Percentiles rank a stretch among this genome's conserved stretches.
phyloP scores from a whole-genome alignment of 208 protist genomes.

The Tritrichomonas musculus region DNA sequence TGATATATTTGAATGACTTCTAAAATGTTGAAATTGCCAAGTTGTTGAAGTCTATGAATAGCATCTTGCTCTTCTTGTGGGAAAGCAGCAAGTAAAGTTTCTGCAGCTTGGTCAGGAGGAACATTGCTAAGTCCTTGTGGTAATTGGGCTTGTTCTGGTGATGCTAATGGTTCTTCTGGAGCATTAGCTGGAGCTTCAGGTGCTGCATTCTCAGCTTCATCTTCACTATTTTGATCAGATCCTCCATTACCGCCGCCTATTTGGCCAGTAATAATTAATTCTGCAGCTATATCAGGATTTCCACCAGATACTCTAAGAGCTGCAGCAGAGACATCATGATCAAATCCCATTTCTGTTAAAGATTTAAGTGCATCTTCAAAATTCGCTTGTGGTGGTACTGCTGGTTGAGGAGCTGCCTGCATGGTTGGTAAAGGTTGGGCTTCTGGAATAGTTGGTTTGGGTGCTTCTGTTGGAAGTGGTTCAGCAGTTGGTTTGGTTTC shows the following conservation, averaged over 20 bases:
- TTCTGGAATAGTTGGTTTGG: too few relatives aligned
- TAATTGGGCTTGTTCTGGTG: too few relatives aligned
- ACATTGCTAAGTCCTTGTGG: not conserved
- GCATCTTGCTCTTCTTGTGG: constrained; percentile 25
- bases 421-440: too few relatives aligned
- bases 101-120: not conserved
- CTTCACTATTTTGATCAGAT: too few relatives aligned
- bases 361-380: not conserved
- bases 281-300: constrained; percentile 3
- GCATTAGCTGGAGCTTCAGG: too few relatives aligned
- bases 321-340: not conserved
- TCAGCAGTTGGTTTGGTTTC: too few relatives aligned
- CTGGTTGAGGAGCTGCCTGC: too few relatives aligned
- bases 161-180: too few relatives aligned
- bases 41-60: constrained; percentile 33
- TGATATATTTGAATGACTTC: constrained; percentile 34
- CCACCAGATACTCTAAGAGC: not conserved
- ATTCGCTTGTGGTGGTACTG: too few relatives aligned
- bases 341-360: not conserved
- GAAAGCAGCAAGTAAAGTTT: not conserved
- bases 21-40: not conserved
- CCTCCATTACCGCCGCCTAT: too few relatives aligned
- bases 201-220: too few relatives aligned
- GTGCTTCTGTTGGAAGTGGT: too few relatives aligned
- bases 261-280: not conserved